Evolutionary conservation across 2,329 filamentous ascomycete species (phyloP), one percentile per base, ranked within the genome.

Genomic region (Pseudogymnoascus sp.): DNA sequence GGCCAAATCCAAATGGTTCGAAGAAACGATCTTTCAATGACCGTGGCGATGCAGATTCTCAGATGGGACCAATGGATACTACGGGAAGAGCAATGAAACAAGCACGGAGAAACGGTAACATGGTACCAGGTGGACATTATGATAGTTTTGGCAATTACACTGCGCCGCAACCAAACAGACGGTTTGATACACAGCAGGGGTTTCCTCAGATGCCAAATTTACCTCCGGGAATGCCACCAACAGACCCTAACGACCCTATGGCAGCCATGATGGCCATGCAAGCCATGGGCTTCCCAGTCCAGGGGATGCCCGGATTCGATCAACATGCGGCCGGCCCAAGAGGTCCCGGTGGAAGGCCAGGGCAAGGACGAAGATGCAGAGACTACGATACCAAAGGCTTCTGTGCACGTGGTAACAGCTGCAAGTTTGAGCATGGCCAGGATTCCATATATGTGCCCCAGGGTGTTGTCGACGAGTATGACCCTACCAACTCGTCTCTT

Each of bases 301-400:
- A 78, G 70, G 75, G 77, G 64, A 69, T 78, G 73, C 67, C 75
- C 68, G 69, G 74, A 66, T 67, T 73, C 71, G 71, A 73, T 70
- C 65, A 69, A 68, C 59, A 74, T 67, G 69, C 51, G 31, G 61
- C 62, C 8, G 45, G n/a, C 12, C 40, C 21, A 68, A 65, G 63
- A 72, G 70, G 57, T 16, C 59, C n/a, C 10, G 39, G 18, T 40
- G 59, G 59, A 61, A 61, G 59, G 54, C 29, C 11, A 36, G 51
- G 59, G 51, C 29, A 34, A 16, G 47, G 51, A 23, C 63, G 73
- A 39, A 73, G 84, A 64, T 93, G 89, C 71, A 80, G 83, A 64
- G 86, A 91, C 72, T 91, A 89, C 69, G 87, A 91, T 64, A 83
- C 77, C 1, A 89, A 89, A 68, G 90, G 90, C 0, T 90, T 83